phyloP scores from a whole-genome alignment of 1,139 yeast species.

The Schwanniomyces etchellsii region DNA sequence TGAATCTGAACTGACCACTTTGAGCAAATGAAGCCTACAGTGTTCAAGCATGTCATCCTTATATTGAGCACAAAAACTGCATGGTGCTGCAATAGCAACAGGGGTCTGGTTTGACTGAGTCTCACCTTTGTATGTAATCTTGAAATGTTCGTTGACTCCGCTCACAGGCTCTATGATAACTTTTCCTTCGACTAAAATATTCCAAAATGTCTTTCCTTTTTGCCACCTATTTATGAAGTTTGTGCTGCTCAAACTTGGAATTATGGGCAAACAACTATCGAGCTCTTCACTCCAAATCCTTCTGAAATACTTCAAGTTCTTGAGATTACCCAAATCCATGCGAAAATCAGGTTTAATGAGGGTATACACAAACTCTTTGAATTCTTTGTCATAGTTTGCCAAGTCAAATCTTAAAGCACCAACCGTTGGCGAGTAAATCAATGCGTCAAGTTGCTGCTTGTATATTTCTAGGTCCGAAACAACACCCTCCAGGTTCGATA shows the following conservation, averaged over 20 bases:
- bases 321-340: constrained; percentile 37
- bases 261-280: constrained; percentile 47
- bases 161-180: constrained; percentile 84
- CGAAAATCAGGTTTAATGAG: constrained; percentile 31
- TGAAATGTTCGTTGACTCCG: constrained; percentile 71
- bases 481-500: constrained; percentile 2
- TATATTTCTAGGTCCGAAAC: constrained; percentile 6
- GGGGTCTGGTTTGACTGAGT: constrained; percentile 36
- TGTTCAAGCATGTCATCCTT: constrained; percentile 68
- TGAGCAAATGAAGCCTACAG: constrained; percentile 69
- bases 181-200: constrained; percentile 69
- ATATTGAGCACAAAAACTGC: constrained; percentile 78
- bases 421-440: constrained; percentile 48
- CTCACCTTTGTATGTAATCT: constrained; percentile 20
- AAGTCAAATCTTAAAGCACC: constrained; percentile 59
- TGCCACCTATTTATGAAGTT: constrained; percentile 42
- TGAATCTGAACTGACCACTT: constrained; percentile 26
- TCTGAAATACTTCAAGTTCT: constrained; percentile 58
- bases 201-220: constrained; percentile 50
- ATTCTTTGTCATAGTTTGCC: constrained; percentile 35
- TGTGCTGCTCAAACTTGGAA: constrained; percentile 28
- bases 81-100: constrained; percentile 67
- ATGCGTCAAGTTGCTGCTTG: constrained; percentile 15
- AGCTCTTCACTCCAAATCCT: constrained; percentile 70
- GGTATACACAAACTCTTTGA: constrained; percentile 32